These are phyloP conservation scores for Pseudonitzschia delicatissima DNA, from an alignment of 108 stramenopile species.

Conservation along the genomic window DNA sequence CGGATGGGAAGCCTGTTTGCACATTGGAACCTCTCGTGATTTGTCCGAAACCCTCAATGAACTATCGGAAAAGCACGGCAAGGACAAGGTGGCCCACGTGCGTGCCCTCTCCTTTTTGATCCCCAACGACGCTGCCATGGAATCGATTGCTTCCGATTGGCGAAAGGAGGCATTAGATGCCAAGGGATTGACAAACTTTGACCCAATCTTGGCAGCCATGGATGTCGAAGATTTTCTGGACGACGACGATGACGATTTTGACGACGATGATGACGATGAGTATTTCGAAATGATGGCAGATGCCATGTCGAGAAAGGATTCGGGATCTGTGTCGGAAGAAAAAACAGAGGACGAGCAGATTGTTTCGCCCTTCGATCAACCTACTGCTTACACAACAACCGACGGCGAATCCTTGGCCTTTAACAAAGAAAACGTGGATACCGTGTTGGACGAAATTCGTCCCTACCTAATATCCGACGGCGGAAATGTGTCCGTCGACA, in stretches of 20 bases:
- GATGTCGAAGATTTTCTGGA: slow-evolving; percentile 33
- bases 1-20: slow-evolving; percentile 65
- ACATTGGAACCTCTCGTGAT: slow-evolving; percentile 66
- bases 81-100: slow-evolving; percentile 50
- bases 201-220: slow-evolving; percentile 28
- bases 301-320: slow-evolving; percentile 18
- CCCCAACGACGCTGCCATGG: slow-evolving; percentile 76
- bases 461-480: slow-evolving; percentile 96
- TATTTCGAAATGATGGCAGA: slow-evolving; percentile 65
- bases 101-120: slow-evolving; percentile 70
- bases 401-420: slow-evolving; percentile 54
- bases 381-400: slow-evolving; percentile 6
- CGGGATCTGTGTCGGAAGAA: not conserved
- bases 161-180: slow-evolving; percentile 45
- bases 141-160: slow-evolving; percentile 72
- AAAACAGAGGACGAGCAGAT: slow-evolving; percentile 20
- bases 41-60: slow-evolving; percentile 32
- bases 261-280: slow-evolving; percentile 69
- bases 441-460: slow-evolving; percentile 91
- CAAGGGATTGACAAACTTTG: slow-evolving; percentile 36
- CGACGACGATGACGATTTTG: slow-evolving; percentile 74
- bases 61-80: slow-evolving; percentile 17
- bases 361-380: slow-evolving; percentile 57
- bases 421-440: slow-evolving; percentile 86
- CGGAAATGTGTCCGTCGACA: slow-evolving; percentile 88